Percentiles rank a stretch among this genome's conserved stretches.
phyloP scores from a whole-genome alignment of 2,329 filamentous ascomycete species.

The Fusarium incarnatum region DNA sequence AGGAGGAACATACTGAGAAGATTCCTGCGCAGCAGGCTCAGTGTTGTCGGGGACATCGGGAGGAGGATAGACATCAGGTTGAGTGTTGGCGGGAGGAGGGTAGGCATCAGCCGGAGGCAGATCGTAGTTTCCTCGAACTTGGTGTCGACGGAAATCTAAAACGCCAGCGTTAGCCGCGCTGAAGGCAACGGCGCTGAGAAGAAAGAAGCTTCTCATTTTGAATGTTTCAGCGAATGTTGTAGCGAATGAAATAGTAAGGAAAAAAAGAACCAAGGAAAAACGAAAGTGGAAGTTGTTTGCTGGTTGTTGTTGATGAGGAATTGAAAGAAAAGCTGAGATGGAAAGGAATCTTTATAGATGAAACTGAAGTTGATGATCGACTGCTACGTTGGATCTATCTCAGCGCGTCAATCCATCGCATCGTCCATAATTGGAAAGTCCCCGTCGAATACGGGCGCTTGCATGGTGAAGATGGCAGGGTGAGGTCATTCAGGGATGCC shows the following conservation, averaged over 20 bases:
- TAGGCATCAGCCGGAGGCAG: slow-evolving; percentile 2
- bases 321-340: slow-evolving; percentile 2
- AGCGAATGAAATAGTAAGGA: slow-evolving; percentile 20
- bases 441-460: slow-evolving; percentile 31
- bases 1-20: slow-evolving; percentile 17
- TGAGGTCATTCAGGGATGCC: slow-evolving; percentile 25
- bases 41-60: neutral
- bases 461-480: slow-evolving; percentile 28
- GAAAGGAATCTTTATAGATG: slow-evolving; percentile 24
- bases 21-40: slow-evolving; percentile 12
- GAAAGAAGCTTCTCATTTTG: slow-evolving; percentile 34
- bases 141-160: slow-evolving; percentile 16
- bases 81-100: neutral
- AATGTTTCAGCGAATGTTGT: slow-evolving; percentile 24
- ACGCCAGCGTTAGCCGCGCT: slow-evolving; percentile 31
- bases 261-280: slow-evolving; percentile 7
- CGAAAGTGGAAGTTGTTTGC: slow-evolving; percentile 22
- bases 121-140: slow-evolving; percentile 12
- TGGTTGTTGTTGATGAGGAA: slow-evolving; percentile 10
- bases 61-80: neutral
- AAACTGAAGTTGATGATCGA: neutral
- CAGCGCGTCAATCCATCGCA: slow-evolving; percentile 4
- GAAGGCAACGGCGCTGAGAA: slow-evolving; percentile 27
- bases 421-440: slow-evolving; percentile 19
- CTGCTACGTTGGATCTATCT: neutral